These are phyloP conservation scores for Citrus maxima DNA, from an alignment of 345 rosid genomes.

Conservation along the genomic window DNA sequence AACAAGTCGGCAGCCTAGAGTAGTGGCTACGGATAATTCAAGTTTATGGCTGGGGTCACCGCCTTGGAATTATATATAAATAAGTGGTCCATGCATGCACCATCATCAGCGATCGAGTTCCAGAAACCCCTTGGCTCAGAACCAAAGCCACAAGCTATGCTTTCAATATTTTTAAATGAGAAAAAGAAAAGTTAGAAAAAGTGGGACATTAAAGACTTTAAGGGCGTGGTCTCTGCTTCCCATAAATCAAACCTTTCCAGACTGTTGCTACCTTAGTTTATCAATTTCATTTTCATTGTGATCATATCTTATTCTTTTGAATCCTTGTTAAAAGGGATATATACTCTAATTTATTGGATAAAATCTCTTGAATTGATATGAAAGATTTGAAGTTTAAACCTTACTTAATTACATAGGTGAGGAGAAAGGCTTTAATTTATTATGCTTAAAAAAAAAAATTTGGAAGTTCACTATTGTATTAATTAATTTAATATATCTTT, in stretches of 20 bases:
- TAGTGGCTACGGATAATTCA: neutral
- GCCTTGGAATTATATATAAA: constrained; percentile 2
- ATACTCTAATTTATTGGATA: too few species aligned
- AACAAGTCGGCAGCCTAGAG: neutral
- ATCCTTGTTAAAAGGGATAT: too few species aligned
- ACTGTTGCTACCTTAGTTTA: neutral
- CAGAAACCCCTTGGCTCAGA: constrained; percentile 6
- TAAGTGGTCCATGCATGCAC: constrained; percentile 41
- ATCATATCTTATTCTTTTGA: neutral
- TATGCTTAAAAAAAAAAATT: too few species aligned
- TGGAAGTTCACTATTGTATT: too few species aligned
- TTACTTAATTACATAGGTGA: too few species aligned
- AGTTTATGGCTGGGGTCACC: constrained; percentile 5
- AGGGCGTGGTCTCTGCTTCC: constrained; percentile 46
- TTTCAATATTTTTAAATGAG: constrained; percentile 10
- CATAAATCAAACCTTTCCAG: constrained; percentile 24
- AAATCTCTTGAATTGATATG: too few species aligned
- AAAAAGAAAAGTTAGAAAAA: constrained; percentile 1
- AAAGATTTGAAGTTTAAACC: too few species aligned
- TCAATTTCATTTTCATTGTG: neutral
- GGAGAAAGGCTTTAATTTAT: too few species aligned
- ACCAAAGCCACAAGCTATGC: constrained; percentile 9
- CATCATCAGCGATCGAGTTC: too few species aligned
- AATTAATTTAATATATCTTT: too few species aligned
- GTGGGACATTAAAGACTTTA: constrained; percentile 26